A percentile compares a stretch with the other conserved stretches of the same genome.
Evolutionary conservation across 805 yeast genomes (phyloP).

Genomic region (Torulaspora gathmanii): DNA sequence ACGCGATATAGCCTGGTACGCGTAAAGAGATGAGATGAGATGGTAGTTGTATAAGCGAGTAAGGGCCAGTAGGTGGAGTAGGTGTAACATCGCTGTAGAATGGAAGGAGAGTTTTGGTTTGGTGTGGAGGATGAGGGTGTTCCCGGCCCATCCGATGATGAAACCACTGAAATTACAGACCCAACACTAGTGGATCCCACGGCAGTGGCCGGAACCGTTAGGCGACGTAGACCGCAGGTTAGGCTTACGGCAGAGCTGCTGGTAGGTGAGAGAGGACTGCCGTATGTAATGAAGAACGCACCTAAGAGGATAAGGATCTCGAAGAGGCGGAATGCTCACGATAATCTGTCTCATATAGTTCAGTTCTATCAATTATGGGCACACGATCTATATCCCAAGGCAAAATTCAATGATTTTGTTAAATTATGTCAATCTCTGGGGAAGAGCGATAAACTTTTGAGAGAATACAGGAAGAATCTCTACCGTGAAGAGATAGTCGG

Average conservation of each 20-base stretch:
- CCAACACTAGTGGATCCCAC: constrained; percentile 30
- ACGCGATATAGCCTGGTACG: neutral
- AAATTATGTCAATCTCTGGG: constrained; percentile 50
- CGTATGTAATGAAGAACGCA: constrained; percentile 42
- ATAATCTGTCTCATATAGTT: constrained; percentile 38
- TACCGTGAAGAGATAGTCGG: constrained; percentile 38
- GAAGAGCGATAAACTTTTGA: constrained; percentile 38
- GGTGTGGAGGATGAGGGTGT: neutral
- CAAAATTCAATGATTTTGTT: constrained; percentile 67
- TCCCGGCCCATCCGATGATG: neutral
- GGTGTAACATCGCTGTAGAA: neutral
- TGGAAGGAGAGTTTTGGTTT: constrained; percentile 3
- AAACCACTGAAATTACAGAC: constrained; percentile 8
- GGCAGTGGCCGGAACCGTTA: constrained; percentile 15
- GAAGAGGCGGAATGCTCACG: constrained; percentile 22
- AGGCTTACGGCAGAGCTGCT: constrained; percentile 51
- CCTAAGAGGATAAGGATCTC: constrained; percentile 35
- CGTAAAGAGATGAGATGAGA: neutral
- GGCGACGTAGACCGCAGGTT: constrained; percentile 34
- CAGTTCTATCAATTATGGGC: constrained; percentile 70
- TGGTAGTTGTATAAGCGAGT: neutral
- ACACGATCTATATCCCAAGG: constrained; percentile 71
- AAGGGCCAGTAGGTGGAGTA: neutral
- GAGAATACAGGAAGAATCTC: constrained; percentile 39
- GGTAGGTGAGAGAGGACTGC: constrained; percentile 52